A percentile compares a stretch with the other conserved stretches of the same genome.
Conservation (phyloP, 345 rosid species). For the Eucalyptus cladocalyx region DNA sequence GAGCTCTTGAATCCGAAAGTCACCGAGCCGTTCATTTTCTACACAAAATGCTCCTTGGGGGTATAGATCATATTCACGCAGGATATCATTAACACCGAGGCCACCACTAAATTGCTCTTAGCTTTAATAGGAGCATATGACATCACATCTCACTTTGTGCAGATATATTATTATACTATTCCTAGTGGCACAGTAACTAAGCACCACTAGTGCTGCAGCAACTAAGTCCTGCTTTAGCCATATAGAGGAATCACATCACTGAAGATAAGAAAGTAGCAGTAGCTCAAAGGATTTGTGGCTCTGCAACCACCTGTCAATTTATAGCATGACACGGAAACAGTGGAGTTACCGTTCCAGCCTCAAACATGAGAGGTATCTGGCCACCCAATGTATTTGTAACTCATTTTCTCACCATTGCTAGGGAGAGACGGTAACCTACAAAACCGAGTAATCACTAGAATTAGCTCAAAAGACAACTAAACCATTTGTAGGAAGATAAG, state of each 20-base stretch:
- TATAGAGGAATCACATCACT: neutral
- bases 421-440: neutral
- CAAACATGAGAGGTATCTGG: neutral
- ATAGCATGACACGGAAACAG: neutral
- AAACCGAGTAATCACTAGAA: neutral
- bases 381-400: neutral
- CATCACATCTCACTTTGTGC: constrained; percentile 20
- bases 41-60: neutral
- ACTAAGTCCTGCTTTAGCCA: neutral
- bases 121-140: constrained; percentile 9
- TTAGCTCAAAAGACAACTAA: neutral
- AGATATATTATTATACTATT: constrained; percentile 1
- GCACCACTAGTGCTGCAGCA: neutral
- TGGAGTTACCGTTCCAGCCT: neutral
- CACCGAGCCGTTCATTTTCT: neutral
- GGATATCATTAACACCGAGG: neutral
- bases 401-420: neutral
- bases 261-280: neutral
- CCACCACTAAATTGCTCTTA: neutral
- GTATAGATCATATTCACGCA: neutral
- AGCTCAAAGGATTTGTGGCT: neutral
- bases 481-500: neutral
- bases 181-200: constrained; percentile 5
- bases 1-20: constrained; percentile 1
- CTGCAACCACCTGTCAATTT: neutral